Conservation (phyloP, 2,329 filamentous ascomycete genomes). For the Trichoderma koningii region DNA sequence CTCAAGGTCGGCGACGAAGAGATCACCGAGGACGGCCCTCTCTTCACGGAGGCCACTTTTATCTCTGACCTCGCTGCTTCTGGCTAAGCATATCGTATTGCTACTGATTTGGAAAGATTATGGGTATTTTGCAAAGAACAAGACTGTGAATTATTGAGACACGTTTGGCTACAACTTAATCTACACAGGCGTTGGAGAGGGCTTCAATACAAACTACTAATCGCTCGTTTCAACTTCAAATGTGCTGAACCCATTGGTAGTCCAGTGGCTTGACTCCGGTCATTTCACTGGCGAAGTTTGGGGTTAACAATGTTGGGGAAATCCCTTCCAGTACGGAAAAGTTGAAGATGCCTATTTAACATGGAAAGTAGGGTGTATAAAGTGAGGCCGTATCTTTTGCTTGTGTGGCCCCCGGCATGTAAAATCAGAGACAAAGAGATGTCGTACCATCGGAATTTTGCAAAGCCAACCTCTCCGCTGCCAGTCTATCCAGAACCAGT, state of each 20-base stretch:
- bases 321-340: no score
- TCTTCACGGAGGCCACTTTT: constrained; percentile 95
- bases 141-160: constrained; percentile 24
- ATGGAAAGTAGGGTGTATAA: constrained; percentile 5
- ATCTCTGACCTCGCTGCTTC: constrained; percentile 62
- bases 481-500: constrained; percentile 11
- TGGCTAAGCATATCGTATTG: not conserved
- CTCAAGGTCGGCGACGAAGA: constrained; percentile 82
- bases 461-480: not conserved
- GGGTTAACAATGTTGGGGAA: no score
- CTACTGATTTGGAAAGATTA: constrained; percentile 22
- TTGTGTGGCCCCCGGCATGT: not conserved
- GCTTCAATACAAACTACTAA: constrained; percentile 28
- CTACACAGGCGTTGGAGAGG: constrained; percentile 34
- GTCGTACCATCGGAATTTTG: not conserved
- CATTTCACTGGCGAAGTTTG: no score
- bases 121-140: constrained; percentile 22
- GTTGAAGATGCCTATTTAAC: no score
- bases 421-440: not conserved
- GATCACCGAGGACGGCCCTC: constrained; percentile 71
- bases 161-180: constrained; percentile 30
- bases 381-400: not conserved
- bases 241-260: not conserved
- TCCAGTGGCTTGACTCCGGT: no score
- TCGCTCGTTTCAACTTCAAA: constrained; percentile 30